Evolutionary conservation across 1,139 yeast genomes (phyloP), one percentile per base, ranked within the genome.

Genomic region (Scheffersomyces quercinus): DNA sequence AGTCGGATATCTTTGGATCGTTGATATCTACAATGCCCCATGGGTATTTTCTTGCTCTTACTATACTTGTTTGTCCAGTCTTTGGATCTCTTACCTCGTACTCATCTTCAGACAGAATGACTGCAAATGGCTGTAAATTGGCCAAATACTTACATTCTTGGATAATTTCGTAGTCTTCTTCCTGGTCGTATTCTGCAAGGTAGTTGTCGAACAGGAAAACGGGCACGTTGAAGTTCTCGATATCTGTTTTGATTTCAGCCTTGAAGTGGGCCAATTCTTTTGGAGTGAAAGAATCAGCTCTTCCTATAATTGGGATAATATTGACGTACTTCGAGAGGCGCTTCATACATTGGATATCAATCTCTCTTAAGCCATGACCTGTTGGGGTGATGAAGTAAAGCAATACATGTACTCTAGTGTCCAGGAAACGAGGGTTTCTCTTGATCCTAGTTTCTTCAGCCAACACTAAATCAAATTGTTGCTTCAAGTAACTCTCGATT

Each of bases 21-120:
- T 88, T 91, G 39, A 80, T 75, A 60, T 91, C 95, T 39, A 93
- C 83, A 43, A 82, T 66, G 0, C 98, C 98, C 98, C 99, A 93
- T 14, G 97, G 97, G 62, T 91, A 93, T 62, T 83, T 80, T 63
- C 99, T 81, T 6, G 89, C 97, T 50, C 91, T 81, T 37, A 86
- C 77, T 38, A 75, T 62, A 38, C 54, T 62, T n/a, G 64, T 44
- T 48, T 77, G 73, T 9, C 91, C 93, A 16, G 82, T 75, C 26
- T 59, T 62, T 11, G 77, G 65, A 54, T 85, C 90, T 39, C 57
- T 62, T 37, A 73, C 62, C 53, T 81, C 85, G 49, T 64, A 70
- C 32, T 73, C 73, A 10, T 61, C 68, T 58, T 79, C 82, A 3
- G 95, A 85, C 5, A 96, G 87, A 53, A 91, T 85, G 32, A 91